Evolutionary conservation across 257 asterid species (phyloP).

Genomic region (Galeopsis tetrahit): DNA sequence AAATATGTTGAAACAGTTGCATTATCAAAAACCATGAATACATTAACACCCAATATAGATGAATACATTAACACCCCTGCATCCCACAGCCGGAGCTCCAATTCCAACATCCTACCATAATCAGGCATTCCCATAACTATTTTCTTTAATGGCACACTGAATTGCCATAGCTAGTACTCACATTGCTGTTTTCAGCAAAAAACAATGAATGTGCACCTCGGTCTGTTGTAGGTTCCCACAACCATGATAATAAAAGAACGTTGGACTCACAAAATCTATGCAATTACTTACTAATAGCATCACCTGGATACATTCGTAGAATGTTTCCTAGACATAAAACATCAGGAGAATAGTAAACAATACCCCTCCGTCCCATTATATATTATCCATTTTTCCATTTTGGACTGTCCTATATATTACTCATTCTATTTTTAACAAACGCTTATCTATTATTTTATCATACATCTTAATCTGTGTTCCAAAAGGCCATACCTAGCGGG

Average conservation of each 20-base stretch:
- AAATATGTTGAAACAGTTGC: constrained; percentile 64
- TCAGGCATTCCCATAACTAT: constrained; percentile 71
- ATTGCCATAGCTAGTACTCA: constrained; percentile 65
- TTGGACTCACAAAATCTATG: constrained; percentile 50
- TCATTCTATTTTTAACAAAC: no score
- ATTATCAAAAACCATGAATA: constrained; percentile 50
- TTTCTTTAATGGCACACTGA: constrained; percentile 34
- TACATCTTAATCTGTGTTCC: no score
- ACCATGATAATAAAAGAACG: constrained; percentile 48
- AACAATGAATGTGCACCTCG: constrained; percentile 55
- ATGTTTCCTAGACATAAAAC: constrained; percentile 19
- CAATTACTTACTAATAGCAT: constrained; percentile 31
- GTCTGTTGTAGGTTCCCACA: constrained; percentile 54
- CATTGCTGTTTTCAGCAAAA: constrained; percentile 49
- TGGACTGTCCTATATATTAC: no score
- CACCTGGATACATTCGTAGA: constrained; percentile 39
- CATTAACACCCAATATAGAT: constrained; percentile 41
- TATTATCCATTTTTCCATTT: no score
- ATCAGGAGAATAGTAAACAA: constrained; percentile 48
- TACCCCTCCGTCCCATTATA: no score
- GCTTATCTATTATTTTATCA: no score
- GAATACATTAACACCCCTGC: constrained; percentile 49
- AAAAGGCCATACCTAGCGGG: no score
- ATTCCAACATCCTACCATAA: constrained; percentile 73
- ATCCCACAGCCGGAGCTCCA: constrained; percentile 58